Evolutionary conservation across 1,284 basidiomycete species (phyloP).

Genomic region (Ceratobasidium sp.): DNA sequence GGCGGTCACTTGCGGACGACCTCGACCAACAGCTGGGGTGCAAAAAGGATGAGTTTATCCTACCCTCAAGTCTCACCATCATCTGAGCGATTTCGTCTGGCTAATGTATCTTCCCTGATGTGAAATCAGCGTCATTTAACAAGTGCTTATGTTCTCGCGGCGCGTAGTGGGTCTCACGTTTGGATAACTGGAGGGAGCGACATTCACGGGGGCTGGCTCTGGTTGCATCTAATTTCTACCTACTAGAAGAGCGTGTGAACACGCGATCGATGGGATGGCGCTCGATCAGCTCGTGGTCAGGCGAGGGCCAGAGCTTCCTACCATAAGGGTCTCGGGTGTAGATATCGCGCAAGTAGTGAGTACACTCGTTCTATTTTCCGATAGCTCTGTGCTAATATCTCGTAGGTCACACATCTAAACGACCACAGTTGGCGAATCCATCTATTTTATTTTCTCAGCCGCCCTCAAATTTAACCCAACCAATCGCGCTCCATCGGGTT

Average conservation of each 20-base stretch:
- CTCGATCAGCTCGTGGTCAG: constrained; percentile 30
- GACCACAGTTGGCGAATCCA: constrained; percentile 96
- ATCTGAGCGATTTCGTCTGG: too few species aligned
- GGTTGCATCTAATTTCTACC: constrained; percentile 91
- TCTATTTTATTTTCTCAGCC: constrained; percentile 86
- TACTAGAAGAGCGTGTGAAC: constrained; percentile 73
- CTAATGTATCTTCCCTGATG: too few species aligned
- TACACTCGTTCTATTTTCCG: constrained; percentile 24
- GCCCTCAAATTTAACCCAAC: constrained; percentile 92
- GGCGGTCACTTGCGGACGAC: too few species aligned
- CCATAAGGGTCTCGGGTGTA: constrained; percentile 92
- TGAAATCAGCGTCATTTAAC: too few species aligned
- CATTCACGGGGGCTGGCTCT: constrained; percentile 99
- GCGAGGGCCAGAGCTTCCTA: constrained; percentile 71
- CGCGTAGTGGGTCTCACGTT: too few species aligned
- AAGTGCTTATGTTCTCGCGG: too few species aligned
- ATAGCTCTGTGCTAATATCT: constrained; percentile 49
- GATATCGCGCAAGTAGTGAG: constrained; percentile 92
- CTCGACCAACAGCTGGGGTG: too few species aligned
- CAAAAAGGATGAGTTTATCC: too few species aligned
- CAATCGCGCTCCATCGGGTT: constrained; percentile 95
- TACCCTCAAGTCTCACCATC: too few species aligned
- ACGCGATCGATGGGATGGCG: constrained; percentile 31
- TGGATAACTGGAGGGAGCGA: constrained; percentile 96
- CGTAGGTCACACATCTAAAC: constrained; percentile 91